phyloP scores from a whole-genome alignment of 306 rosid species.

The Geum urbanum region DNA sequence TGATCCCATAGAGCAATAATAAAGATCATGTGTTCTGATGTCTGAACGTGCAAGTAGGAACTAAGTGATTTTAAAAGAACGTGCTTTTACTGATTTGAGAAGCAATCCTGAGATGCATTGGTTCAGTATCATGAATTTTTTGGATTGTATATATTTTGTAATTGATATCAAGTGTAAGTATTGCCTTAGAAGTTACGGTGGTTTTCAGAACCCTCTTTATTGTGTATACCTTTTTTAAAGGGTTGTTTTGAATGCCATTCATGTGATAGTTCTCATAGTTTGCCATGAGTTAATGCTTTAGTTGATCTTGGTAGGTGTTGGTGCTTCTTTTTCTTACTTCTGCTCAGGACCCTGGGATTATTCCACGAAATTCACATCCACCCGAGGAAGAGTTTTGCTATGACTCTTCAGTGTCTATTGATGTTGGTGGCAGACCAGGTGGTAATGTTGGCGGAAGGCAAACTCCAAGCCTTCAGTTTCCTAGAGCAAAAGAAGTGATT shows the following conservation, averaged over 20 bases:
- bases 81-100: too few species aligned
- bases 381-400: conserved; percentile 82
- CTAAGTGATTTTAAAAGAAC: background rate
- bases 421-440: conserved; percentile 58
- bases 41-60: background rate
- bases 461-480: conserved; percentile 76
- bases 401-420: conserved; percentile 53
- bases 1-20: background rate
- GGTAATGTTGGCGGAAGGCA: conserved; percentile 60
- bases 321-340: conserved; percentile 88
- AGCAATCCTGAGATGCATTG: background rate
- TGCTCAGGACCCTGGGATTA: conserved; percentile 88
- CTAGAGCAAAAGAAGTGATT: conserved; percentile 66
- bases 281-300: conserved; percentile 35
- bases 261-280: conserved; percentile 8
- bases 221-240: background rate
- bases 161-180: background rate
- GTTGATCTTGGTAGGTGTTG: conserved; percentile 64
- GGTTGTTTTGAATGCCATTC: background rate
- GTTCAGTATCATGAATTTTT: background rate
- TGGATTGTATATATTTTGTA: background rate
- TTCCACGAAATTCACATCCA: conserved; percentile 85
- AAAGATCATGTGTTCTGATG: background rate
- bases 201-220: background rate
- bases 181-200: background rate